Evolutionary conservation across 805 yeast genomes (phyloP), one percentile per base, ranked within the genome.

Genomic region (Kluyveromyces starmeri): DNA sequence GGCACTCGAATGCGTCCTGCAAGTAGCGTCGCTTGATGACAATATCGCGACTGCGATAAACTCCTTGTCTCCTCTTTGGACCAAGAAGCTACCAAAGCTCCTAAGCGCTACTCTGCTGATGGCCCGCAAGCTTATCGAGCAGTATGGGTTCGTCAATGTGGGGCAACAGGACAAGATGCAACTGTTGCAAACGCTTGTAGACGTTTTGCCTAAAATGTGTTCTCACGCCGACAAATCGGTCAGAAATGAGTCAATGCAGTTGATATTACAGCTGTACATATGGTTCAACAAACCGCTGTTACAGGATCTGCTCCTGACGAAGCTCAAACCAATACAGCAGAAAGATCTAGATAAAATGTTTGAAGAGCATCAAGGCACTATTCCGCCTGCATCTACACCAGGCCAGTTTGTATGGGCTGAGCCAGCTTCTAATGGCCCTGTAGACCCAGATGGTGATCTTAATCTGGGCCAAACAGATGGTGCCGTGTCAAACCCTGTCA

Each of bases 301-400:
- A 26, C 76, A 75, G 34, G 65, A 68, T 11, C 52, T 77, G 0
- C 59, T 85, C 25, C 71, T 84, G 36, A 71, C 79, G 3, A 75
- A 75, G 18, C 67, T 92, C 59, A 92, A 89, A 53, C 95, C 96
- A 0, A 84, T 86, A 14, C 97, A 89, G 56, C 89, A 84, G 58
- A 82, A 79, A 43, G 97, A 88, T 51, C 67, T 89, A 38, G 65
- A 73, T 5, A 73, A 74, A 22, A 76, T 74, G 17, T 84, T 89
- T 53, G 80, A 68, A 27, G 68, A 66, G 24, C 68, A 69, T 7
- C 58, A 59, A 33, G 42, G 39, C 17, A 32, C 35, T 4, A 39
- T 39, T 13, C 42, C 42, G 11, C 42, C 42, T 3, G 14, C 28
- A 5, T 25, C 37, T 4, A 35, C 35, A 2, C 20, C 13, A 13